Evolutionary conservation across 805 yeast genomes (phyloP), one percentile per base, ranked within the genome.

Genomic region (Ogataea chonburiensis): DNA sequence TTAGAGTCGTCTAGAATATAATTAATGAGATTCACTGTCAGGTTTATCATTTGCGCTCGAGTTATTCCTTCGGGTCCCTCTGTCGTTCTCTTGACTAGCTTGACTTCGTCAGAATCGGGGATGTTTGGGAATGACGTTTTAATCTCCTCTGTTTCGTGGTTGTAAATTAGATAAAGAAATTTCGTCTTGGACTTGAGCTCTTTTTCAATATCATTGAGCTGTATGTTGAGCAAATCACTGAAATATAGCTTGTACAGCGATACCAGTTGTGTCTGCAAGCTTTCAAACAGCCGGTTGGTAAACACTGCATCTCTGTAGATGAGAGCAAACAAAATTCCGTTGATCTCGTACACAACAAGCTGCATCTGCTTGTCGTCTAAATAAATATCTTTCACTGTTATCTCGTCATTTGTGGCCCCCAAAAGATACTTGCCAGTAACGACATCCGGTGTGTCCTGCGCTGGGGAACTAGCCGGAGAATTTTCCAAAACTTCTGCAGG

Each of bases 81-180:
- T n/a, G 29, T 34, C 17, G 27, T 25, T 1, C 39, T 18, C 25
- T 38, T 49, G 21, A 44, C 16, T 15, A 32, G 37, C 24, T 30
- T 33, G n/a, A 46, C 35, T 13, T 49, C 53, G 3, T 42, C 40
- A 6, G 47, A 52, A 20, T 49, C 58, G 2, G 60, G 60, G 7
- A 60, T 58, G 27, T 47, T 47, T 1, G 57, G 57, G 7, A 61
- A 29, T 2, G 60, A 58, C 1, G 60, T 47, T 34, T 51, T 53
- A 35, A 51, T 47, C 7, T 31, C 36, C 10, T 42, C 39, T 5
- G 38, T 42, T 3, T 29, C 25, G 1, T 41, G 19, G 31, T 60
- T 50, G 36, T 50, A 48, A 3, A 57, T 27, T 5, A 56, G 28
- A 30, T 58, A 55, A 24, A 37, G 38, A 34, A 58, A 57, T 10